phyloP scores from a whole-genome alignment of 1,284 basidiomycete species.

The Papiliotrema nemorosa region DNA sequence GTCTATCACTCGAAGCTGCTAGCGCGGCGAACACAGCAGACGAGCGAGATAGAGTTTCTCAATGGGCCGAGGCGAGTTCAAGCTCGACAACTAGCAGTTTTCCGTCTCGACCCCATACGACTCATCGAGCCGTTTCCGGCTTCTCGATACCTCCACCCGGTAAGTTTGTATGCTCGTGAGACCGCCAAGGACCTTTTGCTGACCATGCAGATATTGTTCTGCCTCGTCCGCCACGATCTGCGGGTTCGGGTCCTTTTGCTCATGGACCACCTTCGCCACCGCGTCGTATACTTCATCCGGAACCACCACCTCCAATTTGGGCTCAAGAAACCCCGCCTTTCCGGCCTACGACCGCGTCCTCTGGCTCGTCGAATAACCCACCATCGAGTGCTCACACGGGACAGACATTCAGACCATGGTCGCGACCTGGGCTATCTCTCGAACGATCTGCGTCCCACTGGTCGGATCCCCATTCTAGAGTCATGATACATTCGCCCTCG shows the following conservation, averaged over 20 bases:
- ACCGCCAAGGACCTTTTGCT: too few species aligned
- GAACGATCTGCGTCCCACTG: too few species aligned
- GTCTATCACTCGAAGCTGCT: constrained; percentile 12
- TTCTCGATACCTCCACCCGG: too few species aligned
- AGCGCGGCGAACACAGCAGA: neutral
- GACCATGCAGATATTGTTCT: too few species aligned
- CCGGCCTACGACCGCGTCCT: neutral
- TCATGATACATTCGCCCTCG: neutral
- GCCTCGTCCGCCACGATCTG: too few species aligned
- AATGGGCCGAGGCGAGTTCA: neutral
- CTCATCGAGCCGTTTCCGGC: neutral
- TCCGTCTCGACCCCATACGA: neutral
- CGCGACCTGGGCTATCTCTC: too few species aligned
- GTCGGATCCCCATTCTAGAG: too few species aligned
- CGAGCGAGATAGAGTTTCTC: neutral
- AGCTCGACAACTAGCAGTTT: neutral
- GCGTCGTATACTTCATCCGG: neutral
- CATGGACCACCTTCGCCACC: neutral
- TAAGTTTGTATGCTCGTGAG: too few species aligned
- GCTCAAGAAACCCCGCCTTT: neutral
- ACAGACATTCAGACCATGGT: too few species aligned
- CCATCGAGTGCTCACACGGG: neutral
- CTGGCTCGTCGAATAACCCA: neutral
- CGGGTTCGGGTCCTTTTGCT: too few species aligned
- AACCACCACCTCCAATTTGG: neutral